A percentile compares a stretch with the other conserved stretches of the same genome.
phyloP scores from a whole-genome alignment of 2,329 filamentous ascomycete genomes.

The Arthrobotrys iridis region DNA sequence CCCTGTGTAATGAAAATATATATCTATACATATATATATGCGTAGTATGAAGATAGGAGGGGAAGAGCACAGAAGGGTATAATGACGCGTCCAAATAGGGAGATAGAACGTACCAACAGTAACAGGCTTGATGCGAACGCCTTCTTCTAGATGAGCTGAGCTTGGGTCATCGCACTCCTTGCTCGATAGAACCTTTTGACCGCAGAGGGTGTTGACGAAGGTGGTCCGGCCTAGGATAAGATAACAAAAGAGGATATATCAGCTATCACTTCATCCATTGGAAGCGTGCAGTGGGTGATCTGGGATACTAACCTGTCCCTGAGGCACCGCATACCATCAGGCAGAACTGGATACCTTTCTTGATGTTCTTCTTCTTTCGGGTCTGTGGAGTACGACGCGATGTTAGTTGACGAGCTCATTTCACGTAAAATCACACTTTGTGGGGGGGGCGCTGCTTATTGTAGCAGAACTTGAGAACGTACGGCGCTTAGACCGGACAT shows the following conservation, averaged over 20 bases:
- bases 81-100: conserved; percentile 37
- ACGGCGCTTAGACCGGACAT: conserved; percentile 55
- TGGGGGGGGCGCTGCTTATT: conserved; percentile 57
- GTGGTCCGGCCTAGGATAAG: conserved; percentile 83
- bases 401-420: conserved; percentile 56
- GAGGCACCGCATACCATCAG: conserved; percentile 99
- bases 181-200: conserved; percentile 86
- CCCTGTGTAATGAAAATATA: conserved; percentile 10
- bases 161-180: conserved; percentile 92
- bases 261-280: conserved; percentile 29
- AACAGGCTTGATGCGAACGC: conserved; percentile 97
- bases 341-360: conserved; percentile 99
- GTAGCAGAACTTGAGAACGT: conserved; percentile 57
- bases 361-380: conserved; percentile 99
- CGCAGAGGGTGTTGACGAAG: conserved; percentile 99
- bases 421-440: conserved; percentile 57
- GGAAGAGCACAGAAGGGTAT: conserved; percentile 32
- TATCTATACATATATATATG: not conserved
- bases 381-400: conserved; percentile 75
- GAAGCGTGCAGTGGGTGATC: conserved; percentile 9
- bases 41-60: conserved; percentile 16
- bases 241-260: conserved; percentile 51
- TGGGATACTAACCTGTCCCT: conserved; percentile 79
- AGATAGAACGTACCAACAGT: conserved; percentile 79
- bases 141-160: conserved; percentile 91